phyloP scores from a whole-genome alignment of 345 rosid species.

The Clarkia xantiana region DNA sequence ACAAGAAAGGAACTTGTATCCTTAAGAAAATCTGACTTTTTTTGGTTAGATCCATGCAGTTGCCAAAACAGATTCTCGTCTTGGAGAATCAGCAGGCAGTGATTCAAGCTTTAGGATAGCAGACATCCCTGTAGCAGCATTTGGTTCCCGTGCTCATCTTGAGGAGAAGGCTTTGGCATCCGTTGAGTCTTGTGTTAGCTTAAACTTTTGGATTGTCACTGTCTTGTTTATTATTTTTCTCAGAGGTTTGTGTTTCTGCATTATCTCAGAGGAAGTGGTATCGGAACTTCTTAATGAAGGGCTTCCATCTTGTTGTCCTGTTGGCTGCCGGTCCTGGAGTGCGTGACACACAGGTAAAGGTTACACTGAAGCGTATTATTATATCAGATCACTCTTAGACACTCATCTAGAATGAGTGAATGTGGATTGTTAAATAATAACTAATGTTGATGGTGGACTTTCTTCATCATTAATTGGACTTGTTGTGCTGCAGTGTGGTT shows the following conservation, averaged over 20 bases:
- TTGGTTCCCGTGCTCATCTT: conserved; percentile 98
- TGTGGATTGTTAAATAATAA: too few species aligned
- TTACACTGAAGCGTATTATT: not conserved
- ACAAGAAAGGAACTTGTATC: not conserved
- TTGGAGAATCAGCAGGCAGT: conserved; percentile 29
- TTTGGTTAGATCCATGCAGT: conserved; percentile 63
- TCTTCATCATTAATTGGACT: conserved; percentile 1
- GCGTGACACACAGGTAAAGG: conserved; percentile 82
- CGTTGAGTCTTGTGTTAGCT: conserved; percentile 33
- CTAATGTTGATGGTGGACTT: too few species aligned
- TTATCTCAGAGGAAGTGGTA: conserved; percentile 87
- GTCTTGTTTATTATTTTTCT: not conserved
- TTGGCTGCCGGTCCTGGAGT: conserved; percentile 88
- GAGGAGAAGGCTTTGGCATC: conserved; percentile 92
- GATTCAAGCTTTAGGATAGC: conserved; percentile 35
- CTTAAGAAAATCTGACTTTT: conserved; percentile 15
- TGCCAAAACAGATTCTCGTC: conserved; percentile 35
- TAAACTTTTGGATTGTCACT: conserved; percentile 1
- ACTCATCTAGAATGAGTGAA: too few species aligned
- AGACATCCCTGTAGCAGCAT: conserved; percentile 67
- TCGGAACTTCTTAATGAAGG: conserved; percentile 94
- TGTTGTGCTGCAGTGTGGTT: conserved; percentile 66
- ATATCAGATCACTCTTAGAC: too few species aligned
- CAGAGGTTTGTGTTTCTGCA: conserved; percentile 5
- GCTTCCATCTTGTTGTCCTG: conserved; percentile 85